Conservation (phyloP, 208 protist genomes). For the Crithidia brevicula region DNA sequence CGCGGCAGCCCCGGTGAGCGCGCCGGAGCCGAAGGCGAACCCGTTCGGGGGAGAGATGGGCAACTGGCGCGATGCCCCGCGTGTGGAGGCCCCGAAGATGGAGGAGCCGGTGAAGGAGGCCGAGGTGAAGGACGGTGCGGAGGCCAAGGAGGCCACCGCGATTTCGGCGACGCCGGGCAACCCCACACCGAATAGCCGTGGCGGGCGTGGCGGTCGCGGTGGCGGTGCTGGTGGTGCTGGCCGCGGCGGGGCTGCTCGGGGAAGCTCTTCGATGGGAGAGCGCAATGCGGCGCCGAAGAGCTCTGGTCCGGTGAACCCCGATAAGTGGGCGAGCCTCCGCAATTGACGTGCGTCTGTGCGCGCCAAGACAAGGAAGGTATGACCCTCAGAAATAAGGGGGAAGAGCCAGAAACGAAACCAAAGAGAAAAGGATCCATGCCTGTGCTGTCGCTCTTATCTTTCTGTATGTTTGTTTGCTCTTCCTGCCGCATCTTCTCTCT, state of each 20-base stretch:
- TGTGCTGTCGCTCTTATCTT: too few species aligned
- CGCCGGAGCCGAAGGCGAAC: constrained; percentile 25
- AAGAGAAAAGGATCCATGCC: too few species aligned
- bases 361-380: too few species aligned
- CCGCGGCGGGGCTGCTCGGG: constrained; percentile 26
- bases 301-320: constrained; percentile 11
- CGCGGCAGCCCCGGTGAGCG: not conserved
- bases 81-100: constrained; percentile 41
- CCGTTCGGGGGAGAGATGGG: constrained; percentile 38
- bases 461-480: too few species aligned
- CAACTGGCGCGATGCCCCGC: constrained; percentile 76
- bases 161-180: constrained; percentile 14
- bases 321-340: constrained; percentile 41
- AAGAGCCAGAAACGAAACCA: too few species aligned
- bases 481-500: too few species aligned
- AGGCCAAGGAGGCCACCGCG: constrained; percentile 11
- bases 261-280: constrained; percentile 8
- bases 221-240: constrained; percentile 25
- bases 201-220: constrained; percentile 25
- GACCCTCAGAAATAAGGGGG: too few species aligned
- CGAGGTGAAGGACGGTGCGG: constrained; percentile 5
- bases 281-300: constrained; percentile 17
- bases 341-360: constrained; percentile 15
- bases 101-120: constrained; percentile 20
- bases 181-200: constrained; percentile 17